Evolutionary conservation across 768 basidiomycete species (phyloP), one percentile per base, ranked within the genome.

Genomic region (Lyophyllum decastes): DNA sequence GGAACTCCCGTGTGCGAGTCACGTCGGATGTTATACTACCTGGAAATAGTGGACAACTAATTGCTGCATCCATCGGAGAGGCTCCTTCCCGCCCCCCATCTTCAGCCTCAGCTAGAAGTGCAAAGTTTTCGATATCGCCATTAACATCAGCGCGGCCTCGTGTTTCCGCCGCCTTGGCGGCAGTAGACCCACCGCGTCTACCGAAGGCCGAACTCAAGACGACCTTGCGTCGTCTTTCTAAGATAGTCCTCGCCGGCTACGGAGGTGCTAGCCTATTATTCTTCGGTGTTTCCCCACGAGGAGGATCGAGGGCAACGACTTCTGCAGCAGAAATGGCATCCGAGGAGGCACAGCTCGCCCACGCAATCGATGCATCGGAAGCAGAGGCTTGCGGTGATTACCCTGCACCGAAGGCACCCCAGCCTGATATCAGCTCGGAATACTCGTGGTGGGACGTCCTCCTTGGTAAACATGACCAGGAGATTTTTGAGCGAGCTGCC

Each of bases 401-500:
- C 49, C 61, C 66, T 30, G 63, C 67, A 10, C 59, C 62, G 1
- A 55, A 65, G 2, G 48, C 65, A 12, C 63, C 72, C 30, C 63
- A 49, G 61, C 58, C 49, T 54, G 56, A 55, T 30, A 34, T 56
- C 44, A 65, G 60, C 33, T 64, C 67, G 34, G 69, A 70, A 19
- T 91, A 87, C 65, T 89, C 89, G 0, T 93, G 91, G 91, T 94
- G 92, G 90, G 84, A 91, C 62, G 81, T 92, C 19, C 71, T 94
- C 5, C 73, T 91, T 33, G 92, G 92, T 6, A 86, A 83, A 63
- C 90, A 93, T 60, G 92, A 94, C 66, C 82, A 86, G 62, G 90
- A 92, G 64, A 92, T 94, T 30, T 91, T 94, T 66, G 84, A 90
- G 68, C 78, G 81, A 26, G 89, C 85, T 55, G 82, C 74, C 12